Conservation (phyloP, 2,329 filamentous ascomycete species). For the Penicillium sp. region DNA sequence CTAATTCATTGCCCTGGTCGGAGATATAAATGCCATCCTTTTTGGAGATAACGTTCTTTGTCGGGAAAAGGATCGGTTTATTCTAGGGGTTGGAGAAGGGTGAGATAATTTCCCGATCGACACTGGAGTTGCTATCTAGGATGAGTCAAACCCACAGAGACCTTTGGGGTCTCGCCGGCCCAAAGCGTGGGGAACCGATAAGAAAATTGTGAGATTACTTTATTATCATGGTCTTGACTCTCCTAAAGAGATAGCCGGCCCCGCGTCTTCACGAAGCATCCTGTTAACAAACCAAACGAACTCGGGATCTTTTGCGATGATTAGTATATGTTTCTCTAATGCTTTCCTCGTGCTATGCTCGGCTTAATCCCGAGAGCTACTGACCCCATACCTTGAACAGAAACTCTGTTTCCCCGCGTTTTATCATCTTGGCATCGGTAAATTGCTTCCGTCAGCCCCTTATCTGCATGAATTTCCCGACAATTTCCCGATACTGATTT, state of each 20-base stretch:
- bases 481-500: conserved; percentile 11
- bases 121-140: not conserved
- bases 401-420: conserved; percentile 13
- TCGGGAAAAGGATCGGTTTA: conserved; percentile 19
- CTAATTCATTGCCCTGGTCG: not conserved
- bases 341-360: not conserved
- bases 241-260: too few relatives aligned
- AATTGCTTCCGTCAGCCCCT: not conserved
- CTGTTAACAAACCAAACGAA: too few relatives aligned
- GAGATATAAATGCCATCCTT: conserved; percentile 8
- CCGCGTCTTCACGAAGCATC: too few relatives aligned
- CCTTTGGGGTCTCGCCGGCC: not conserved
- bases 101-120: conserved; percentile 6
- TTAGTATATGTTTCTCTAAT: not conserved
- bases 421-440: conserved; percentile 19
- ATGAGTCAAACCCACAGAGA: not conserved
- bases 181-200: not conserved
- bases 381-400: not conserved
- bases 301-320: too few relatives aligned
- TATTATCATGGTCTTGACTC: not conserved
- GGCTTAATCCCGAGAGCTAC: not conserved
- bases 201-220: not conserved
- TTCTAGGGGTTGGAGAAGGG: conserved; percentile 7
- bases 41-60: not conserved
- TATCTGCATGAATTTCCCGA: conserved; percentile 15